A percentile compares a stretch with the other conserved stretches of the same genome.
Evolutionary conservation across 176 grass and related monocot species (phyloP).

Genomic region (Avena eriantha): DNA sequence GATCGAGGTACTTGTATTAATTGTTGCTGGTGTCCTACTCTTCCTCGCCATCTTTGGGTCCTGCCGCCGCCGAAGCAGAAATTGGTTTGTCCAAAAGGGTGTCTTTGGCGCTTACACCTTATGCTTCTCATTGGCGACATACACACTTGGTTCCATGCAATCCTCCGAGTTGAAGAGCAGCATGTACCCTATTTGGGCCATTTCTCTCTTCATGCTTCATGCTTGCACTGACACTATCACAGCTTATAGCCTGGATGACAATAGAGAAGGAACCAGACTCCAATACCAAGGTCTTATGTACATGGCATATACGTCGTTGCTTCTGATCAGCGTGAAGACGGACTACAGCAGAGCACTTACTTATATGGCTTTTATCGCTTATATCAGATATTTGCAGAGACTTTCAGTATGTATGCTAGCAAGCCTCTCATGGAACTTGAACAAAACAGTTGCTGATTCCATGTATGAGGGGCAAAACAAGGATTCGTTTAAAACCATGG

Average conservation of each 20-base stretch:
- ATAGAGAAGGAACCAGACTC: neutral
- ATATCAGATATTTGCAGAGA: too few species aligned
- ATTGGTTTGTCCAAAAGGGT: neutral
- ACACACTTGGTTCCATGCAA: neutral
- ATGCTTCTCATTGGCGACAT: neutral
- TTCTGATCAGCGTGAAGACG: neutral
- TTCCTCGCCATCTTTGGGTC: neutral
- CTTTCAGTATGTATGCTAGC: neutral
- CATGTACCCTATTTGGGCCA: neutral
- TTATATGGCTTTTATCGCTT: rapidly evolving
- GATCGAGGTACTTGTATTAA: too few species aligned
- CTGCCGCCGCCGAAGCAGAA: neutral
- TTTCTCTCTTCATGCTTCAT: neutral
- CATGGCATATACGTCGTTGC: neutral
- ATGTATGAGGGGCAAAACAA: neutral
- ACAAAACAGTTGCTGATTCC: constrained; percentile 32
- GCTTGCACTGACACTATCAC: neutral
- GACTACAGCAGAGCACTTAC: rapidly evolving
- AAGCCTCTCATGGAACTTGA: neutral
- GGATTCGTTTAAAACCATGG: neutral
- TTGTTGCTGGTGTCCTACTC: too few species aligned
- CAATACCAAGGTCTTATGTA: neutral
- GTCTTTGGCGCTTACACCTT: neutral
- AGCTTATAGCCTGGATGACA: neutral
- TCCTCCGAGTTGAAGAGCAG: neutral